These are phyloP conservation scores for Tuctoria greenei DNA, from an alignment of 176 grass and related monocot species.

Conservation along the genomic window DNA sequence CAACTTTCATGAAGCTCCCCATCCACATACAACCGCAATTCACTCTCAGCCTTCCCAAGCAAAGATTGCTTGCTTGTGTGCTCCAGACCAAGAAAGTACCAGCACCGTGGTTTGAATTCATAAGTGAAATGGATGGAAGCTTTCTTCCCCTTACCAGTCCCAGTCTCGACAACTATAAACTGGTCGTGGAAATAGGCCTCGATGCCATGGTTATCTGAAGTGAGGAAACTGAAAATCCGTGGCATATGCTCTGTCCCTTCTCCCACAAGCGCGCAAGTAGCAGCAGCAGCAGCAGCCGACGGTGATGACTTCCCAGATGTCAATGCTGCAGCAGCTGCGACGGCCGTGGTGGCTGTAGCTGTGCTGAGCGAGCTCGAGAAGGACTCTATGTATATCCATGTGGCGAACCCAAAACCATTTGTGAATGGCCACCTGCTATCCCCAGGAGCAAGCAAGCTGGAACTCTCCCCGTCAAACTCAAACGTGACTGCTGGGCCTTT, in stretches of 20 bases:
- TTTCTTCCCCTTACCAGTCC: slow-evolving; percentile 69
- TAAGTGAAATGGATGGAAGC: slow-evolving; percentile 80
- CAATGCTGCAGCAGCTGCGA: slow-evolving; percentile 59
- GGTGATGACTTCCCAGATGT: slow-evolving; percentile 76
- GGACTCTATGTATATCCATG: slow-evolving; percentile 93
- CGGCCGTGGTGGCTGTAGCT: slow-evolving; percentile 51
- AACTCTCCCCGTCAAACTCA: slow-evolving; percentile 85
- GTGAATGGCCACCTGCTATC: slow-evolving; percentile 89
- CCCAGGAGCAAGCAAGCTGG: slow-evolving; percentile 72
- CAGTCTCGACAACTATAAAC: slow-evolving; percentile 89
- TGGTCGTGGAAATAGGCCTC: slow-evolving; percentile 94
- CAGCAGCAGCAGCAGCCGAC: slow-evolving; percentile 49
- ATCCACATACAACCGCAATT: slow-evolving; percentile 87
- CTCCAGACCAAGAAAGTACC: slow-evolving; percentile 91
- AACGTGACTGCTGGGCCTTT: slow-evolving; percentile 74
- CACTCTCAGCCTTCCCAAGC: slow-evolving; percentile 76
- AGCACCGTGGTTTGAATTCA: slow-evolving; percentile 80
- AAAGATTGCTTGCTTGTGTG: slow-evolving; percentile 78
- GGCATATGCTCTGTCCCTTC: slow-evolving; percentile 84
- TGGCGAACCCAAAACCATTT: slow-evolving; percentile 90
- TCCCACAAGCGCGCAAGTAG: slow-evolving; percentile 57
- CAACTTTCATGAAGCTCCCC: slow-evolving; percentile 77
- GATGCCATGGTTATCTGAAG: slow-evolving; percentile 79
- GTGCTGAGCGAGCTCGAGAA: slow-evolving; percentile 66
- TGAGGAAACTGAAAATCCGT: slow-evolving; percentile 88